Percentiles rank a stretch among this genome's conserved stretches.
phyloP scores from a whole-genome alignment of 148 eudicot genomes.

The Heliosperma pusillum region DNA sequence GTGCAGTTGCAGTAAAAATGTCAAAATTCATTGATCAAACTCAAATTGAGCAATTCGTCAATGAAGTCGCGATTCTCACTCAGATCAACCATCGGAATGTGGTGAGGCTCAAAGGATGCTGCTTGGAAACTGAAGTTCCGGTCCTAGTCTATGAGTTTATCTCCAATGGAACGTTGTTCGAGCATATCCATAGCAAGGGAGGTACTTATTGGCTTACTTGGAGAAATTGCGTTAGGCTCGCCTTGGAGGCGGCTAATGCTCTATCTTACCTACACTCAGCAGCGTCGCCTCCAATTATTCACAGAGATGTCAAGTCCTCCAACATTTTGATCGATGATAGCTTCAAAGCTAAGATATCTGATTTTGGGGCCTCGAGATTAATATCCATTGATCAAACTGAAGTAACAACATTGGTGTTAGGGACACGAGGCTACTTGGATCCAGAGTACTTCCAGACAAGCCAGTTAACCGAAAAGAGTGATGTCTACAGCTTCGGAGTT shows the following conservation, averaged over 20 bases:
- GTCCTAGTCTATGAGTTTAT: slow-evolving; percentile 23
- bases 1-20: slow-evolving; percentile 18
- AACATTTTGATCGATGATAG: slow-evolving; percentile 20
- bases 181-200: slow-evolving; percentile 10
- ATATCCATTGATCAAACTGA: slow-evolving; percentile 21
- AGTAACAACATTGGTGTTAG: slow-evolving; percentile 28
- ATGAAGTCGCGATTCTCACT: slow-evolving; percentile 23
- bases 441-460: slow-evolving; percentile 29
- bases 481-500: slow-evolving; percentile 29
- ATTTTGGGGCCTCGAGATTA: slow-evolving; percentile 27
- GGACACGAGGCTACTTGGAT: slow-evolving; percentile 26
- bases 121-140: slow-evolving; percentile 29
- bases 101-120: slow-evolving; percentile 28
- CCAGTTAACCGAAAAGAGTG: slow-evolving; percentile 27
- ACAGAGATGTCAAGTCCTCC: slow-evolving; percentile 20
- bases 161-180: slow-evolving; percentile 22
- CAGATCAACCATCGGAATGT: slow-evolving; percentile 33
- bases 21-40: slow-evolving; percentile 13
- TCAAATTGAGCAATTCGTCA: slow-evolving; percentile 28
- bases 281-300: slow-evolving; percentile 23
- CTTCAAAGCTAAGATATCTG: slow-evolving; percentile 17
- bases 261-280: slow-evolving; percentile 29
- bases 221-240: slow-evolving; percentile 18
- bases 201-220: slow-evolving; percentile 18
- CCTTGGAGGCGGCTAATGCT: slow-evolving; percentile 20